Base-by-base conservation (phyloP, 805 yeast species). In the Ogataea glucozyma region DNA sequence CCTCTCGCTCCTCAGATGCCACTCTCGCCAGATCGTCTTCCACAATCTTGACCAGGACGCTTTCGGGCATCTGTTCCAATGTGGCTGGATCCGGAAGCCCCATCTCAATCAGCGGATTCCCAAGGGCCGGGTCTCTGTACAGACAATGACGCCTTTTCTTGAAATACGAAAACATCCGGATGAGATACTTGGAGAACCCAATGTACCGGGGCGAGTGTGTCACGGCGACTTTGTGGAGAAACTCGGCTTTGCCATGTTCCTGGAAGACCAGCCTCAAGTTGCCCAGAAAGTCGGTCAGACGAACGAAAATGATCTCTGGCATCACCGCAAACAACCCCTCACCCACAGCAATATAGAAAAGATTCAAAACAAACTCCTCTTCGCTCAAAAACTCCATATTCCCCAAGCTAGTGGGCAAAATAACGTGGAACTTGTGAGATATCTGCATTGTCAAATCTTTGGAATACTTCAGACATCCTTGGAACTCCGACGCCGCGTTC, bases 251-350 rank as follows among this genome's bases (percentile, higher is more conserved):
- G 3, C 53, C 53, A 26, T 43, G 46, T 5, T 40, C 43, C 36
- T 51, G 56, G 30, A 32, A 33, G 10, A 43, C 23, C 12, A 38
- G 17, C 13, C 56, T 35, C 33, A 49, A 31, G 11, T 47, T 43
- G 5, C 53, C 55, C 13, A 53, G 43, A 22, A 49, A 53, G 26
- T 53, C 57, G n/a, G 45, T 26, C 16, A 48, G 24, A 17, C 47
- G 38, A 6, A 53, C 22, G 26, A 51, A 51, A 16, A 37, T 30
- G 12, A 46, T 23, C 30, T 52, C 53, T 3, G 60, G 58, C 13
- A 53, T 44, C 12, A 54, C 26, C 6, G 60, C 53, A 43, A 48
- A 41, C 19, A 54, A 26, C 8, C 41, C 33, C 43, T 54, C 54
- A n/a, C 56, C 53, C 13, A 51, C 27, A 2, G 55, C 47, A 3